These are phyloP conservation scores for Rhizophora mangle DNA, from an alignment of 345 rosid genomes.

Conservation along the genomic window DNA sequence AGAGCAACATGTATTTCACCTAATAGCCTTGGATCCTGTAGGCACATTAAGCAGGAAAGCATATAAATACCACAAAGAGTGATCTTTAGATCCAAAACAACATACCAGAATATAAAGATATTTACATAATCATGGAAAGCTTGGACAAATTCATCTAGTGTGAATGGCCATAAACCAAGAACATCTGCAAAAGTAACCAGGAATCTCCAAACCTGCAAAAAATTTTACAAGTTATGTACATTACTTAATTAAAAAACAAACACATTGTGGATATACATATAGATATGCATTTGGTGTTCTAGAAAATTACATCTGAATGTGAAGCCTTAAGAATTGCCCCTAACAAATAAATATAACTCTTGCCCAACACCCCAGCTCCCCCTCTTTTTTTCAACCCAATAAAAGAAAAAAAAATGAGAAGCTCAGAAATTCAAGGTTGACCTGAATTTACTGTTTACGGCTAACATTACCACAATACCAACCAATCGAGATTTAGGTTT, in stretches of 20 bases:
- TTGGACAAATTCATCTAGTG: constrained; percentile 84
- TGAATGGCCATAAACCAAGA: constrained; percentile 92
- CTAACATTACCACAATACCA: no score
- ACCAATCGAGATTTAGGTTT: neutral
- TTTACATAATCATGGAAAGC: constrained; percentile 87
- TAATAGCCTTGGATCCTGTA: constrained; percentile 74
- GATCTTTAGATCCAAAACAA: neutral
- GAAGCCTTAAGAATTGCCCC: neutral
- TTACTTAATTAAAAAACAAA: neutral
- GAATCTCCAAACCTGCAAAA: constrained; percentile 82
- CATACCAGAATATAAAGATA: constrained; percentile 8
- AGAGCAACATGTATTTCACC: constrained; percentile 82
- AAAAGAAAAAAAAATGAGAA: neutral
- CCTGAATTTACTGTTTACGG: no score
- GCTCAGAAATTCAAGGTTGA: neutral
- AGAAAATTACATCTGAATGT: no score
- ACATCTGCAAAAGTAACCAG: constrained; percentile 73
- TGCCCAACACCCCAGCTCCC: no score
- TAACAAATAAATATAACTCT: neutral
- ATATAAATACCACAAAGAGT: constrained; percentile 12
- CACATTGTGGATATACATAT: neutral
- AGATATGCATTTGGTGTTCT: neutral
- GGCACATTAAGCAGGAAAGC: constrained; percentile 16
- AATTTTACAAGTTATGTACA: constrained; percentile 15
- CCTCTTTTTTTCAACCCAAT: neutral